These are phyloP conservation scores for Scutellaria minor DNA, from an alignment of 257 asterid genomes.

Conservation along the genomic window DNA sequence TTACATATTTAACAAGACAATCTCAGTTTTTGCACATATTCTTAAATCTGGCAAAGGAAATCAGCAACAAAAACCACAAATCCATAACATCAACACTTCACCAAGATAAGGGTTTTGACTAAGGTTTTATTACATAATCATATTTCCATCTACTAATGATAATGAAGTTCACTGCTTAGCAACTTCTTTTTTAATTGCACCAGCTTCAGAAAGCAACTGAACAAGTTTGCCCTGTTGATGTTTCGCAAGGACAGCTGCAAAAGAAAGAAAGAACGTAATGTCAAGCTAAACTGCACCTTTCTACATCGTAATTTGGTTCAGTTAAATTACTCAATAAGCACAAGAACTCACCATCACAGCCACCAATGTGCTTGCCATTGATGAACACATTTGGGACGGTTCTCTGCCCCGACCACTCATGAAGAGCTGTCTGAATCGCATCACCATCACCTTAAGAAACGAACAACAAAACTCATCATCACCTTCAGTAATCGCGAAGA, in stretches of 20 bases:
- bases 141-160: conserved; percentile 1
- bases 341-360: conserved; percentile 68
- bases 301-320: not conserved
- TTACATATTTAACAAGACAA: not conserved
- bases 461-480: not conserved
- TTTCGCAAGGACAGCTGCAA: conserved; percentile 60
- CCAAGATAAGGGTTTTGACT: not conserved
- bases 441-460: conserved; percentile 63
- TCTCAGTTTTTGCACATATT: not conserved
- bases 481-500: not conserved
- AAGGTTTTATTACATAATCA: conserved; percentile 8
- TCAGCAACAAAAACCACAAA: not conserved
- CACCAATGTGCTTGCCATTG: conserved; percentile 84
- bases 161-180: conserved; percentile 35
- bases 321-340: not conserved
- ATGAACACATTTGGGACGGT: conserved; percentile 87
- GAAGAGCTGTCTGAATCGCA: conserved; percentile 68
- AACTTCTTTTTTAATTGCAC: conserved; percentile 52
- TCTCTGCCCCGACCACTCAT: conserved; percentile 82
- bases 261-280: not conserved
- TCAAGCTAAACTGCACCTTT: not conserved
- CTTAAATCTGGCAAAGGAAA: not conserved
- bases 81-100: not conserved
- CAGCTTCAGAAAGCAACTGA: conserved; percentile 66
- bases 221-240: conserved; percentile 66